phyloP scores from a whole-genome alignment of 2,329 filamentous ascomycete species.

The Fusarium torulosum region DNA sequence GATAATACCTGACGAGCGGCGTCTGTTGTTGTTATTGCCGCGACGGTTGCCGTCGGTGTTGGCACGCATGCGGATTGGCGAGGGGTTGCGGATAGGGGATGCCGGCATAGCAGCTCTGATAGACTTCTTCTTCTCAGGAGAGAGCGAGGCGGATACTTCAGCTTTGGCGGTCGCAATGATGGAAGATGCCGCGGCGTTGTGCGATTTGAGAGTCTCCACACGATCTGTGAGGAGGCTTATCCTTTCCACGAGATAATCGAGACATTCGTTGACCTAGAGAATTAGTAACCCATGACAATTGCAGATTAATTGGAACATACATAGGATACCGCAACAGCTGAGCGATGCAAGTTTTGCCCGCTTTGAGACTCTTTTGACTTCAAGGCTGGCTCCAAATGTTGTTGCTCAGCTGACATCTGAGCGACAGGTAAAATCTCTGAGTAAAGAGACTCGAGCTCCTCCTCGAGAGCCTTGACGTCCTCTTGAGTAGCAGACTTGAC shows the following conservation, averaged over 20 bases:
- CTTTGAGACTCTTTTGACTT: constrained; percentile 59
- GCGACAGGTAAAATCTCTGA: constrained; percentile 77
- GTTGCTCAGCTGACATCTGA: constrained; percentile 77
- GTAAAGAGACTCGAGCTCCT: constrained; percentile 77
- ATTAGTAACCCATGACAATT: constrained; percentile 34
- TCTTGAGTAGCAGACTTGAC: constrained; percentile 48
- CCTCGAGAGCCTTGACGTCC: constrained; percentile 66
- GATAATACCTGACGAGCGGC: constrained; percentile 55
- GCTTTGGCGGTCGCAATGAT: constrained; percentile 59
- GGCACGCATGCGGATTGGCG: constrained; percentile 54
- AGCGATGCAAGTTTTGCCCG: constrained; percentile 59
- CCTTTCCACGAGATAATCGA: constrained; percentile 64
- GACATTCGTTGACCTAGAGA: constrained; percentile 63
- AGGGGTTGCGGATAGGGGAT: constrained; percentile 55
- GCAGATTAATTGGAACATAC: constrained; percentile 52
- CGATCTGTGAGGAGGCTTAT: constrained; percentile 57
- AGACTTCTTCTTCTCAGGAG: constrained; percentile 42
- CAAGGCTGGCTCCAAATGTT: constrained; percentile 72
- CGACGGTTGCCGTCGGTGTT: constrained; percentile 41
- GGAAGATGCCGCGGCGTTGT: constrained; percentile 56
- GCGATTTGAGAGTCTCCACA: constrained; percentile 60
- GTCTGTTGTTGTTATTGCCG: constrained; percentile 36
- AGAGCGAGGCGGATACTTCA: constrained; percentile 55
- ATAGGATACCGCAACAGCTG: constrained; percentile 63
- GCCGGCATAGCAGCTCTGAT: constrained; percentile 44